Base-by-base conservation (phyloP, 2,329 filamentous ascomycete genomes). In the Fusarium avenaceum region DNA sequence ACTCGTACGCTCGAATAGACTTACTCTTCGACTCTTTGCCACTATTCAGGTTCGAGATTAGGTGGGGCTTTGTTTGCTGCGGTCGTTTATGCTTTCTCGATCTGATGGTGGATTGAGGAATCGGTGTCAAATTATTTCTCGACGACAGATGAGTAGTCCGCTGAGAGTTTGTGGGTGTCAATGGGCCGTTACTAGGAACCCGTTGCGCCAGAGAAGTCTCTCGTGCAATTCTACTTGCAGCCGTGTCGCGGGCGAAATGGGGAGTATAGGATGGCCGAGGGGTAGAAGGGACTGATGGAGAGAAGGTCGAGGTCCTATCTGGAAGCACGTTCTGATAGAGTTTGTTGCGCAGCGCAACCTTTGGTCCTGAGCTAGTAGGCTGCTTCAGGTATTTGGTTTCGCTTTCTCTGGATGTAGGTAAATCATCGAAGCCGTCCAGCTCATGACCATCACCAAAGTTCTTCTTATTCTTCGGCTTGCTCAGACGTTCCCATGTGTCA, bases 381-480 rank as follows among this genome's bases (percentile, higher is more conserved):
- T 92, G 89, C 78, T 94, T 96, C 65, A 94, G 84, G 75, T 89
- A 99, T 72, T 89, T 92, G 65, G 89, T 93, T 79, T 99, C 96
- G 15, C 89, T 86, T 63, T 91, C 88, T 14, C 86, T 89, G 17
- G 94, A 97, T 0, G 94, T 98, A 2, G 95, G 95, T 57, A 99
- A 82, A 79, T 99, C 96, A 76, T 99, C 96, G 76, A 99, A 98
- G 4, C 87, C 89, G 71, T 98, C 95, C 33, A 99, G 85, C 79
- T 99, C 96, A 63, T 91, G 92, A 17, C 96, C 96, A 77, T 97
- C 93, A 14, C 96, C 96, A 80, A 96, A 99, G 85, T 79, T 76
- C 65, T 78, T 80, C 69, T 79, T 80, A 50, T 78, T 78, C 72
- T 78, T 80, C 4, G 93, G 93, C 76, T 90, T 92, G 66, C 87